These are phyloP conservation scores for Bipolaris zeicola DNA, from an alignment of 2,329 filamentous ascomycete species.

Conservation along the genomic window DNA sequence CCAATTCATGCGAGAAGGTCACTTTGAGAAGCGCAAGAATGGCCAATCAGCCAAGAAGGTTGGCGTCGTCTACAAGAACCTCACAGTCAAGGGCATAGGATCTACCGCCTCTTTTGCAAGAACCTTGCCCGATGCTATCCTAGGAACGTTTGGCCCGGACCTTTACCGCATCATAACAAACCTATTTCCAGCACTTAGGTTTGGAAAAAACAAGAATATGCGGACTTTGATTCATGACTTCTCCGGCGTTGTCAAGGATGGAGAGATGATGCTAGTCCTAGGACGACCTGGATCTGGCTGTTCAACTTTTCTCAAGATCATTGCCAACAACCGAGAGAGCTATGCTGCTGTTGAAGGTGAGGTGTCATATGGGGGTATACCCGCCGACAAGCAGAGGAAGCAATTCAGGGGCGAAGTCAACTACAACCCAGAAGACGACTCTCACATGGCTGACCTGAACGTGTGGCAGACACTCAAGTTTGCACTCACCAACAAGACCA, in stretches of 20 bases:
- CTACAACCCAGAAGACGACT: slow-evolving; percentile 78
- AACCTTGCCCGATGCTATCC: slow-evolving; percentile 73
- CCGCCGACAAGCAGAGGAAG: slow-evolving; percentile 69
- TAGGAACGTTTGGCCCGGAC: slow-evolving; percentile 82
- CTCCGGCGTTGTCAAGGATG: slow-evolving; percentile 68
- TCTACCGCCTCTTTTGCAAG: slow-evolving; percentile 71
- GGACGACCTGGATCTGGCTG: slow-evolving; percentile 77
- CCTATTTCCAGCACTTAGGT: slow-evolving; percentile 59
- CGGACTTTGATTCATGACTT: slow-evolving; percentile 69
- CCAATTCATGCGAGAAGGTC: slow-evolving; percentile 73
- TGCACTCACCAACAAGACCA: slow-evolving; percentile 75
- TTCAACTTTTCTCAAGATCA: slow-evolving; percentile 76
- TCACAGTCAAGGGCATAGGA: slow-evolving; percentile 72
- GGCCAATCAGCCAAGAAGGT: slow-evolving; percentile 75
- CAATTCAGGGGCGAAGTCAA: slow-evolving; percentile 76
- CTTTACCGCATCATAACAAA: slow-evolving; percentile 67
- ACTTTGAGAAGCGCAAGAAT: slow-evolving; percentile 73
- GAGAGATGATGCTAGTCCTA: slow-evolving; percentile 75
- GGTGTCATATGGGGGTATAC: slow-evolving; percentile 73
- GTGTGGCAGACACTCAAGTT: slow-evolving; percentile 81
- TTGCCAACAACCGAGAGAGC: slow-evolving; percentile 70
- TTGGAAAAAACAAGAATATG: slow-evolving; percentile 56
- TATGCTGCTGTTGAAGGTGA: slow-evolving; percentile 72
- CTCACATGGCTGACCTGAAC: slow-evolving; percentile 74
- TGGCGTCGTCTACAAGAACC: slow-evolving; percentile 75